phyloP scores from a whole-genome alignment of 179 eudicot species.

The Patellifolia procumbens region DNA sequence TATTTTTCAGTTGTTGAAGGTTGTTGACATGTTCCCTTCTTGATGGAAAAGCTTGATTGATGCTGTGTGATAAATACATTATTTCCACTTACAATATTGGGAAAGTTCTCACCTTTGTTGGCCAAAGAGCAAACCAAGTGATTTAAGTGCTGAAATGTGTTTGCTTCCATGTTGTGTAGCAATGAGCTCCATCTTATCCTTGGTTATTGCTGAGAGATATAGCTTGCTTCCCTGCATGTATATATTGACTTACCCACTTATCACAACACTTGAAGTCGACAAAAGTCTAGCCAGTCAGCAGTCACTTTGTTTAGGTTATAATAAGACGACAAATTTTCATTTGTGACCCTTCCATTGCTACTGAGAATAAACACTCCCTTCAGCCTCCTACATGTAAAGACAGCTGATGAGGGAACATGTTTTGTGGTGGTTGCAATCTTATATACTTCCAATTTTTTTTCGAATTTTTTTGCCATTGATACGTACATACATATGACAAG shows the following conservation, averaged over 20 bases:
- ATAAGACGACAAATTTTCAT: background rate
- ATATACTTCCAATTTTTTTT: background rate
- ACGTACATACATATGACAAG: background rate
- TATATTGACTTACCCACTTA: background rate
- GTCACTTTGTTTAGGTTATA: background rate
- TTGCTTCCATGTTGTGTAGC: background rate
- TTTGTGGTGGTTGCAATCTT: constrained; percentile 1
- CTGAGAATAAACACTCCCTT: background rate
- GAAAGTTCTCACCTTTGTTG: background rate
- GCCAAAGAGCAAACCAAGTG: background rate
- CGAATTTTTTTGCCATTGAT: background rate
- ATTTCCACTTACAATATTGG: background rate
- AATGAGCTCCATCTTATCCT: background rate
- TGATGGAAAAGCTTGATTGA: background rate
- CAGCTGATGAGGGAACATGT: background rate
- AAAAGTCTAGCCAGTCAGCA: background rate
- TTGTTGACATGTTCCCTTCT: background rate
- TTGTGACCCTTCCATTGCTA: background rate
- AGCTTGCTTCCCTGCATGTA: background rate
- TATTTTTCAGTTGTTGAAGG: background rate
- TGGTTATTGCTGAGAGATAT: background rate
- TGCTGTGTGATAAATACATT: background rate
- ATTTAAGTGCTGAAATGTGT: background rate
- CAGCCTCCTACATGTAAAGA: background rate
- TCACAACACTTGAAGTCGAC: background rate